A percentile compares a stretch with the other conserved stretches of the same genome.
phyloP scores from a whole-genome alignment of 2,329 filamentous ascomycete genomes.

The Bipolaris cookei region DNA sequence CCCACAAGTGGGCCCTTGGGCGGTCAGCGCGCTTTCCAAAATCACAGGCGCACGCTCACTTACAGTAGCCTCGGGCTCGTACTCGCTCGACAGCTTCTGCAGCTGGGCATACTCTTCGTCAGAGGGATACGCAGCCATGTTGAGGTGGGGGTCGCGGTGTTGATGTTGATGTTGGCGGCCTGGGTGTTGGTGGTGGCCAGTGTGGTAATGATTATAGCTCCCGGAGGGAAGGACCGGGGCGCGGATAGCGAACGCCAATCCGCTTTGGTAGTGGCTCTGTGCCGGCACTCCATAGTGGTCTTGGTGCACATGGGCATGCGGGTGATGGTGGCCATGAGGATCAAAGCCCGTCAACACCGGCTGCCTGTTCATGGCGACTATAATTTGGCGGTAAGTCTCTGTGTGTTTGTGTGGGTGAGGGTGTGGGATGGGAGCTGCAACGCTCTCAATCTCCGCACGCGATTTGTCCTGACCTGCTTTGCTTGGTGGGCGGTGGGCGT shows the following conservation, averaged over 20 bases:
- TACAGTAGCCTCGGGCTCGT: constrained; percentile 64
- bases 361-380: constrained; percentile 39
- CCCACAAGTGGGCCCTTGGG: constrained; percentile 82
- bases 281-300: constrained; percentile 34
- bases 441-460: constrained; percentile 14
- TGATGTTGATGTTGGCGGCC: constrained; percentile 34
- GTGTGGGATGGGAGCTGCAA: constrained; percentile 13
- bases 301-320: constrained; percentile 20
- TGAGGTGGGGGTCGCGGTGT: constrained; percentile 37
- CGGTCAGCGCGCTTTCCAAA: constrained; percentile 26
- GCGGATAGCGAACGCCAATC: constrained; percentile 43
- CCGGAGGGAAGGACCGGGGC: constrained; percentile 48
- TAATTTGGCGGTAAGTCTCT: not conserved
- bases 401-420: constrained; percentile 10
- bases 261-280: constrained; percentile 37
- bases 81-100: constrained; percentile 67
- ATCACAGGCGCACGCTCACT: constrained; percentile 37
- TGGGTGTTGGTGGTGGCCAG: constrained; percentile 34
- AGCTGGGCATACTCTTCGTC: constrained; percentile 66
- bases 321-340: constrained; percentile 17
- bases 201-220: constrained; percentile 42
- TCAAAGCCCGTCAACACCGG: constrained; percentile 40
- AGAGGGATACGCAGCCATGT: constrained; percentile 49
- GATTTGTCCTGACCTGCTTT: constrained; percentile 15
- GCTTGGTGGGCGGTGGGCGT: constrained; percentile 27